These are phyloP conservation scores for Funneliformis caledonium DNA, from an alignment of 371 early-diverging fungal species.

Conservation along the genomic window DNA sequence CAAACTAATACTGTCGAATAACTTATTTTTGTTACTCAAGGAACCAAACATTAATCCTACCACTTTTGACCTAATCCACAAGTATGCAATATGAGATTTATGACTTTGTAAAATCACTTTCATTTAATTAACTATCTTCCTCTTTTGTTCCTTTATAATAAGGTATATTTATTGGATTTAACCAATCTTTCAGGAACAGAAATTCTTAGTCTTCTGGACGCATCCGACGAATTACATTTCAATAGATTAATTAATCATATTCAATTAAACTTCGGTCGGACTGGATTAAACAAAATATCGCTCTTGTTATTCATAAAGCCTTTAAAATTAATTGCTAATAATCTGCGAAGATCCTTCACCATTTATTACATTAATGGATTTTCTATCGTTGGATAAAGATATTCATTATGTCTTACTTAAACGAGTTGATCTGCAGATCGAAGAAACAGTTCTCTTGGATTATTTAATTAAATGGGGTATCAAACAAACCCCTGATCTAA, in stretches of 20 bases:
- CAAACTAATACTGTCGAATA: no score
- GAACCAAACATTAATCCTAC: no score
- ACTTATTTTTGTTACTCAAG: no score
- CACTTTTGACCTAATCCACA: no score
- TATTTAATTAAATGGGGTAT: conserved; percentile 30
- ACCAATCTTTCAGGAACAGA: neutral
- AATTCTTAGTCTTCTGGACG: neutral
- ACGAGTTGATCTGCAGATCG: conserved; percentile 2
- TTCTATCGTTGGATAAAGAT: conserved; percentile 13
- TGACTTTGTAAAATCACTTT: no score
- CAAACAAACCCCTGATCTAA: neutral
- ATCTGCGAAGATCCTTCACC: neutral
- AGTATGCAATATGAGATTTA: no score
- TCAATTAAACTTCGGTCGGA: conserved; percentile 4
- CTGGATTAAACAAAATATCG: conserved; percentile 24
- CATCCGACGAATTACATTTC: conserved; percentile 18
- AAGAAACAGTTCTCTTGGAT: conserved; percentile 5
- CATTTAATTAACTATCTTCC: no score
- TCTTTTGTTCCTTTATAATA: no score
- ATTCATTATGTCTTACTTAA: neutral
- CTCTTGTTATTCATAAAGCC: neutral
- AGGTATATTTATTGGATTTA: no score
- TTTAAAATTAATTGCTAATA: neutral
- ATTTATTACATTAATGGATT: conserved; percentile 3
- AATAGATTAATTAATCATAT: conserved; percentile 12